phyloP scores from a whole-genome alignment of 192 early-diverging fungal species.

The Fimicolochytrium jonesii region DNA sequence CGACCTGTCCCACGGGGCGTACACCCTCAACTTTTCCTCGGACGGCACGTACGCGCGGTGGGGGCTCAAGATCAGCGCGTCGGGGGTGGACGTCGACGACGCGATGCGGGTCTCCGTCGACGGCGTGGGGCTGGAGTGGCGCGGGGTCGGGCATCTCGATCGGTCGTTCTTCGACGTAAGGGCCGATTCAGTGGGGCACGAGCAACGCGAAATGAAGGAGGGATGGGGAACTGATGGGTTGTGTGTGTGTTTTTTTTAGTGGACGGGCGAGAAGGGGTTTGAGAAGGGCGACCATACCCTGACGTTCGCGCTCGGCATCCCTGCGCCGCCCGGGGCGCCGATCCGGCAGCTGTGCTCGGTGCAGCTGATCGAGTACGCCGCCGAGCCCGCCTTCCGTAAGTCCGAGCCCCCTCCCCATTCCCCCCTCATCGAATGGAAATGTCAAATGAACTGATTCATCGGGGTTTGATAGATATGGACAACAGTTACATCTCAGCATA shows the following conservation, averaged over 20 bases:
- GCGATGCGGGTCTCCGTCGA: constrained; percentile 47
- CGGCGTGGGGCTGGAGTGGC: constrained; percentile 48
- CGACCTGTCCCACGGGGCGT: constrained; percentile 53
- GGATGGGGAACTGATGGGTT: too few relatives aligned
- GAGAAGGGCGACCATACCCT: constrained; percentile 40
- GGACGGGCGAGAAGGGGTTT: constrained; percentile 33
- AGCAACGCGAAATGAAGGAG: too few relatives aligned
- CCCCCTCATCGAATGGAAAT: too few relatives aligned
- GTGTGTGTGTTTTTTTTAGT: too few relatives aligned
- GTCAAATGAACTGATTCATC: too few relatives aligned
- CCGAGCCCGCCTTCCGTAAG: constrained; percentile 30
- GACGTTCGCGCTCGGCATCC: constrained; percentile 43
- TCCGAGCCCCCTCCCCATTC: constrained; percentile 35
- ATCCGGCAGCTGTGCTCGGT: constrained; percentile 60
- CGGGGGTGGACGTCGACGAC: constrained; percentile 44
- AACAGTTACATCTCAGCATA: constrained; percentile 46
- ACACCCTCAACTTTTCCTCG: constrained; percentile 46
- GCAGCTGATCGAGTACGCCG: constrained; percentile 51
- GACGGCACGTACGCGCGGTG: constrained; percentile 49
- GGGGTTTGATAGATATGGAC: constrained; percentile 29
- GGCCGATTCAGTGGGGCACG: too few relatives aligned
- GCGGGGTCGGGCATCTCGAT: constrained; percentile 43
- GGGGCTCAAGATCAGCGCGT: constrained; percentile 51
- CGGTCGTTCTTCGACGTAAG: constrained; percentile 36
- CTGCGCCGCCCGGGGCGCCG: constrained; percentile 30